Conservation (phyloP, 805 yeast species). For the Metschnikowia sp. region DNA sequence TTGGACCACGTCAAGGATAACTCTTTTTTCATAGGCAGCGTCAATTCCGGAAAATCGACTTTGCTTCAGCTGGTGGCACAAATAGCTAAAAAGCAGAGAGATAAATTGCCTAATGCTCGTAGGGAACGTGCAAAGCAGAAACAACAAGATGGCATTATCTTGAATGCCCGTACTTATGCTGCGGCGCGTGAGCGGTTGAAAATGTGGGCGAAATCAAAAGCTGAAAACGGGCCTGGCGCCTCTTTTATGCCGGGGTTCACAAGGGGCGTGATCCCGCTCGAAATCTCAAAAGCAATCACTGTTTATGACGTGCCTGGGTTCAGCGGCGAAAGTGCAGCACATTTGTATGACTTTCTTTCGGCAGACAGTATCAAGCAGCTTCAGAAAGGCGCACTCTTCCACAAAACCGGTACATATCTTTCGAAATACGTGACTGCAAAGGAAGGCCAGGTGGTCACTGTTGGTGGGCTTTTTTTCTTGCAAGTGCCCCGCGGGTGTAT, state of each 20-base stretch:
- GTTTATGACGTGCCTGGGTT: slow-evolving; percentile 51
- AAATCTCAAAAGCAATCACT: slow-evolving; percentile 26
- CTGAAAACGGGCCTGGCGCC: slow-evolving; percentile 42
- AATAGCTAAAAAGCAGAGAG: slow-evolving; percentile 9
- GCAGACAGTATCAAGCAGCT: slow-evolving; percentile 24
- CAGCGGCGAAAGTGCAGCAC: slow-evolving; percentile 19
- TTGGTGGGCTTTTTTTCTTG: slow-evolving; percentile 63
- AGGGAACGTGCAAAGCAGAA: slow-evolving; percentile 10
- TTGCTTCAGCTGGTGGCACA: slow-evolving; percentile 47
- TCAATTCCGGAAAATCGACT: slow-evolving; percentile 70
- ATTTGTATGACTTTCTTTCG: slow-evolving; percentile 26
- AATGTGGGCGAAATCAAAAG: slow-evolving; percentile 18
- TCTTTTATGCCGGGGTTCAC: slow-evolving; percentile 71
- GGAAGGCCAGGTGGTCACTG: slow-evolving; percentile 44
- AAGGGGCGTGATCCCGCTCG: slow-evolving; percentile 41
- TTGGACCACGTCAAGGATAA: slow-evolving; percentile 34
- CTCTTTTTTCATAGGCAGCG: slow-evolving; percentile 58
- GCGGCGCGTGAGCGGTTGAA: slow-evolving; percentile 8
- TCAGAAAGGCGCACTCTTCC: slow-evolving; percentile 27
- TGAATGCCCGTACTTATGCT: slow-evolving; percentile 3
- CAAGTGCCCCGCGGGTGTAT: slow-evolving; percentile 51
- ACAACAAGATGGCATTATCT: slow-evolving; percentile 2
- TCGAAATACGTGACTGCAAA: slow-evolving; percentile 36
- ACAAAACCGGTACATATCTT: slow-evolving; percentile 27
- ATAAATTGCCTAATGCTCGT: slow-evolving; percentile 12